Evolutionary conservation across 768 basidiomycete species (phyloP), one percentile per base, ranked within the genome.

Genomic region (Suillus subaureus): DNA sequence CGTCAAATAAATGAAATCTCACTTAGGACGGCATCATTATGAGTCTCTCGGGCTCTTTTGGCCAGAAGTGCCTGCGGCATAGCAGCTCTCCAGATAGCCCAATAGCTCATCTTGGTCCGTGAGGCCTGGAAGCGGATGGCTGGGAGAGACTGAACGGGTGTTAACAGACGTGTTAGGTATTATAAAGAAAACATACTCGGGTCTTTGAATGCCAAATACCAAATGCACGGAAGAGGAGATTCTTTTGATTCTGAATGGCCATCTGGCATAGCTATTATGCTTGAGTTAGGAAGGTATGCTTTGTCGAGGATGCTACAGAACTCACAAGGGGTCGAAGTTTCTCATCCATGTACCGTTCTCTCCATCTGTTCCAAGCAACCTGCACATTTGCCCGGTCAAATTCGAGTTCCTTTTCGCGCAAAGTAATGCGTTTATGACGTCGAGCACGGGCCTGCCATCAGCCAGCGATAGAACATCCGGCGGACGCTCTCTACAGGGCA

Each of bases 321-420:
- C 86, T 72, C 64, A 92, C 92, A 71, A 90, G 75, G 16, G 90
- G 89, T 33, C 84, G 85, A 58, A 95, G 78, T 66, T 81, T 82
- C 67, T 87, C 87, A 61, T 89, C 86, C 67, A 81, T 83, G 73
- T 87, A 93, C 35, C 83, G 85, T 63, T 90, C 92, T 71, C 88
- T 80, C 94, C 94, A 96, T 70, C 81, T 89, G 63, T 93, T 90
- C 92, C 92, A 94, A 18, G 84, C 85, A 37, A 77, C 79, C 39
- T 83, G 81, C 37, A 89, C 77, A 33, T 81, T 71, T 16, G 79
- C 78, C 16, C 83, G 77, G 67, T 85, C 83, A 67, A 92, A 80
- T 67, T 91, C 85, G 35, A 86, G 82, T 71, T 91, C 89, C 67
- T 84, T 87, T 62, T 84, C 81, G 64, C 84, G 84, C 55, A 94